Percentiles rank a stretch among this genome's conserved stretches.
Evolutionary conservation across 306 rosid species (phyloP).

Genomic region (Rosa multiflora): DNA sequence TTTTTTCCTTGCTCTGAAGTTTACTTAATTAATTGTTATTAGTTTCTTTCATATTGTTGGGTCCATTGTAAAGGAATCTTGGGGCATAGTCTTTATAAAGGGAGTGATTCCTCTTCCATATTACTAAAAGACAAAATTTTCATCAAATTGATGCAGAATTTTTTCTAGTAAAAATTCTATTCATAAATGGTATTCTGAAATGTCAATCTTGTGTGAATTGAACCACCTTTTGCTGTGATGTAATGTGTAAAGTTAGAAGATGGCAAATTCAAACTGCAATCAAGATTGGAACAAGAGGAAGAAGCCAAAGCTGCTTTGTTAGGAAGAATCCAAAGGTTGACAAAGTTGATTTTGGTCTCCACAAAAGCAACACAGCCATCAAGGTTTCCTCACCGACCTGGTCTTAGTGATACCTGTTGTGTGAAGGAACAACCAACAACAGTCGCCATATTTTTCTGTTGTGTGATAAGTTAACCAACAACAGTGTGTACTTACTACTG

Average conservation of each 20-base stretch:
- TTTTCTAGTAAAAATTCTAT: background rate
- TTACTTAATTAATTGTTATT: background rate
- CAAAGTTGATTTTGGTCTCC: constrained; percentile 96
- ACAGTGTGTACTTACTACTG: too few species aligned
- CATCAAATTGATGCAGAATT: background rate
- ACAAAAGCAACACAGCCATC: constrained; percentile 71
- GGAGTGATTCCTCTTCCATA: background rate
- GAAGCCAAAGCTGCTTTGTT: constrained; percentile 94
- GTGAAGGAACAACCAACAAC: background rate
- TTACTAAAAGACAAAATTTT: background rate
- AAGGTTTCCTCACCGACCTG: constrained; percentile 66
- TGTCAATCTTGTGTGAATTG: constrained; percentile 20
- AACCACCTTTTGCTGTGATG: constrained; percentile 38
- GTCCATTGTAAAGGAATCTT: background rate
- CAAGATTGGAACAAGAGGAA: constrained; percentile 98
- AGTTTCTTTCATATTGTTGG: background rate
- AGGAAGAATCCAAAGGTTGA: constrained; percentile 94
- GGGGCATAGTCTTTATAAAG: background rate
- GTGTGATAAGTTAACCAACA: too few species aligned
- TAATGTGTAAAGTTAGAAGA: constrained; percentile 78
- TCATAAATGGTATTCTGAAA: background rate
- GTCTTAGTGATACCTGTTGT: constrained; percentile 28
- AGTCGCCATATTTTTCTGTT: too few species aligned
- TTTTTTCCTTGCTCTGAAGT: background rate
- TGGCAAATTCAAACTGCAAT: constrained; percentile 89